Conservation (phyloP, 179 eudicot species). For the Corrigiola litoralis region DNA sequence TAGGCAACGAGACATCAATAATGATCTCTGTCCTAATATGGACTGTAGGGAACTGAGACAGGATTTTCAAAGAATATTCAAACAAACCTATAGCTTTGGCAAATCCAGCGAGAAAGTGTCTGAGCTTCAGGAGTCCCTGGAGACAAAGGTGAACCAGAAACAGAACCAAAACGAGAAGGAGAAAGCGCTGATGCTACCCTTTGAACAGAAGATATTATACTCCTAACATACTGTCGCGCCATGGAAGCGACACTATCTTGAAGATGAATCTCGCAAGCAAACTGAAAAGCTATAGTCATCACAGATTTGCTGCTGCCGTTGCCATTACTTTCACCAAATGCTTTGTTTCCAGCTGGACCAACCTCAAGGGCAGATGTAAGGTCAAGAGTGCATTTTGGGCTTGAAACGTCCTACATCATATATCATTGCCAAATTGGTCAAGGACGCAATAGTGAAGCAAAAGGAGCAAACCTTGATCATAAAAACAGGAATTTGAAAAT, state of each 20-base stretch:
- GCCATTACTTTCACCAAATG: slow-evolving; percentile 36
- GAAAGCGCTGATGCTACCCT: slow-evolving; percentile 86
- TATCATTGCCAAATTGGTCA: not conserved
- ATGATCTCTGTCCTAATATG: too few relatives aligned
- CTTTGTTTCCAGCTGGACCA: slow-evolving; percentile 48
- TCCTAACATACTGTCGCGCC: slow-evolving; percentile 92
- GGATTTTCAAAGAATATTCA: not conserved
- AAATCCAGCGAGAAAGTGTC: slow-evolving; percentile 90
- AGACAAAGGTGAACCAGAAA: slow-evolving; percentile 51
- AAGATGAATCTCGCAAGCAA: slow-evolving; percentile 72
- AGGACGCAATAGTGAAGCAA: not conserved
- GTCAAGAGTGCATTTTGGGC: slow-evolving; percentile 78
- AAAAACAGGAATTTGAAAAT: not conserved
- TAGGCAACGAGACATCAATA: too few relatives aligned
- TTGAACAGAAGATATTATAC: slow-evolving; percentile 85
- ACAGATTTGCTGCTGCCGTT: slow-evolving; percentile 54
- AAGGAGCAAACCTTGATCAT: not conserved
- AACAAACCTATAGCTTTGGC: slow-evolving; percentile 81
- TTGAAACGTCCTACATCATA: slow-evolving; percentile 44
- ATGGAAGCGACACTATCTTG: slow-evolving; percentile 77
- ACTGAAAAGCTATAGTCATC: slow-evolving; percentile 87
- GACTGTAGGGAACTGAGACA: too few relatives aligned
- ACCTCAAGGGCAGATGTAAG: slow-evolving; percentile 92
- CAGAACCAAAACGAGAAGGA: slow-evolving; percentile 58
- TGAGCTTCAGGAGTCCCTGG: slow-evolving; percentile 84